Evolutionary conservation across 208 protist species (phyloP), one percentile per base, ranked within the genome.

Genomic region (Leishmania amazonensis): DNA sequence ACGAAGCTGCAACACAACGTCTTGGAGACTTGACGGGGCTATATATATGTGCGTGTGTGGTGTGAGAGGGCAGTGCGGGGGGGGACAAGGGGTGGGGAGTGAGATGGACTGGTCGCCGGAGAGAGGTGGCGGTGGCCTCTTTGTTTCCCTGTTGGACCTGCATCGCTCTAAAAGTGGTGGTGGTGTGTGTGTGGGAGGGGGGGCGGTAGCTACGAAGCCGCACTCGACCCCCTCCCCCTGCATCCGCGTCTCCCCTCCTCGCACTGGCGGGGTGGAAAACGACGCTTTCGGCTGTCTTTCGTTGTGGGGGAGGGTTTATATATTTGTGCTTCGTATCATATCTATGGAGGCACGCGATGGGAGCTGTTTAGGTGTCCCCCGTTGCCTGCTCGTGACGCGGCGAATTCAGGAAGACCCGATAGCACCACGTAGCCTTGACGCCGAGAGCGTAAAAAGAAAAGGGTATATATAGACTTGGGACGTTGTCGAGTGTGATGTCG

Each of bases 51-150:
- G 24, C 38, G 45, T 47, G 47, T 68, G 70, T 19, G 28, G 40
- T 53, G 47, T 11, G 40, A 17, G 21, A 47, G 35, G 35, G 17
- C 19, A 72, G 2, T 5, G 28, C 19, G 7, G 5, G 3, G 21
- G 38, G 47, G 31, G 35, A 73, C 45, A 47, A 47, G 35, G 70
- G 38, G 65, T 73, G 64, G 60, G 9, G 70, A 49, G 58, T 57
- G 19, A 60, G 42, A 35, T 62, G 62, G 28, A 17, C 35, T 19
- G 53, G 54, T 24, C 64, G 35, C 21, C 45, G 58, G 45, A 67
- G 78, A 81, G 71, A 83, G 31, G 40, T 31, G 58, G 75, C 19
- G 72, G 74, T 31, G 54, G 24, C 54, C 7, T 58, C 54, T 19
- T 9, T 28, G 21, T 5, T 58, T 58, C 54, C 19, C 54, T 58